These are phyloP conservation scores for Aspergillus neoniger DNA, from an alignment of 2,329 filamentous ascomycete species.

Conservation along the genomic window DNA sequence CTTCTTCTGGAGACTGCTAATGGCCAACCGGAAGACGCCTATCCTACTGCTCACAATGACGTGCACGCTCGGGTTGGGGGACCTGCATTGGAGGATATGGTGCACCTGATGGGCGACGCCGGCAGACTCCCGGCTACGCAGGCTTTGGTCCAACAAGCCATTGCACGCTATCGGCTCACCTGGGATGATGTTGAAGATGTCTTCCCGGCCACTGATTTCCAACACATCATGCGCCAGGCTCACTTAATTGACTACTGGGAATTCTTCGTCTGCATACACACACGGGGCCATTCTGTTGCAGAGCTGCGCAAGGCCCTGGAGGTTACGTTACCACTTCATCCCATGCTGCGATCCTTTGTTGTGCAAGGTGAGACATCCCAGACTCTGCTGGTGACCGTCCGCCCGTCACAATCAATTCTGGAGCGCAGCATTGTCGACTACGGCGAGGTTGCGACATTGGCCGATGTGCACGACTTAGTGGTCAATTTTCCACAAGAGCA, in stretches of 20 bases:
- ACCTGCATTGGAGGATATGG: neutral
- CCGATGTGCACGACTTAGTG: neutral
- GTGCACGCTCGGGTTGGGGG: neutral
- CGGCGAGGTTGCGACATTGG: neutral
- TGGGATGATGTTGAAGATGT: conserved; percentile 4
- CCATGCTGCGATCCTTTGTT: neutral
- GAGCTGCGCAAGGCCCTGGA: neutral
- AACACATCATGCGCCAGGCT: neutral
- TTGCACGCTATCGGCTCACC: neutral
- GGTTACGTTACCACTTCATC: neutral
- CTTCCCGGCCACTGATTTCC: neutral
- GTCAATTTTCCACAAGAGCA: neutral
- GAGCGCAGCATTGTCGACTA: neutral
- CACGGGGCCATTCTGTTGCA: neutral
- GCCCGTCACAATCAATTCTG: neutral
- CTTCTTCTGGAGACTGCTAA: neutral
- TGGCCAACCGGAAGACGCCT: neutral
- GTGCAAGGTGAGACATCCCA: neutral
- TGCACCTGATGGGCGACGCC: neutral
- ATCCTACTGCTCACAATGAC: neutral
- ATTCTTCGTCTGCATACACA: neutral
- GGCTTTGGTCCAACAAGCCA: neutral
- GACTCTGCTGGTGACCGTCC: neutral
- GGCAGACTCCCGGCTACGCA: neutral
- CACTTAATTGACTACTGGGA: neutral